Evolutionary conservation across 139 green algal genomes (phyloP).

Genomic region (Nannochloris sp.): DNA sequence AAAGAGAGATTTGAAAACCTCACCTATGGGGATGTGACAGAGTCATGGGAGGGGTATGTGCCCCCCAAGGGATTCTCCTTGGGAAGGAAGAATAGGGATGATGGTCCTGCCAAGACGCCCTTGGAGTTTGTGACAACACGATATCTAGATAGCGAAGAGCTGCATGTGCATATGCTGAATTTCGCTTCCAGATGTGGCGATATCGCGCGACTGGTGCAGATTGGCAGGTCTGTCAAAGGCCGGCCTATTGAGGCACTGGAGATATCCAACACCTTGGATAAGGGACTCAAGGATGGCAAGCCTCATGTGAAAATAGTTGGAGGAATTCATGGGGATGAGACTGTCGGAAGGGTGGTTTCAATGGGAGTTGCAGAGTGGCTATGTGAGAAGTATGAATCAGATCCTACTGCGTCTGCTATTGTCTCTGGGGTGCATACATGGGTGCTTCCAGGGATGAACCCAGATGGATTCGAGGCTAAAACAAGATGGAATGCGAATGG

Average conservation of each 20-base stretch:
- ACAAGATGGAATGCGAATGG: slow-evolving; percentile 37
- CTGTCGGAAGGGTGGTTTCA: slow-evolving; percentile 62
- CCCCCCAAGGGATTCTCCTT: too few relatives aligned
- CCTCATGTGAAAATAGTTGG: slow-evolving; percentile 61
- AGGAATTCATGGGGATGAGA: slow-evolving; percentile 87
- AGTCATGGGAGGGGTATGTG: too few relatives aligned
- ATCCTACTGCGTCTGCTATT: slow-evolving; percentile 29
- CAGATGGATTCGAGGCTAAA: slow-evolving; percentile 65
- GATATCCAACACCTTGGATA: slow-evolving; percentile 32
- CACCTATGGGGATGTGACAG: too few relatives aligned
- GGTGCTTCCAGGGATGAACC: slow-evolving; percentile 76
- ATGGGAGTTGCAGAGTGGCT: slow-evolving; percentile 70
- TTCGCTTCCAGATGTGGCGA: slow-evolving; percentile 1
- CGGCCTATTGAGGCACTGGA: slow-evolving; percentile 52
- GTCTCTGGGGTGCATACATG: slow-evolving; percentile 52
- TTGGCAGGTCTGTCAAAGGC: slow-evolving; percentile 4
- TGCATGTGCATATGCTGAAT: slow-evolving; percentile 2
- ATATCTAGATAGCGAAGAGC: slow-evolving; percentile 6
- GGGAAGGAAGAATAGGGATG: too few relatives aligned
- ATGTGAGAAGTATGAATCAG: slow-evolving; percentile 44
- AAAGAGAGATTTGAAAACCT: too few relatives aligned
- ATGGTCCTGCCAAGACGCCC: too few relatives aligned
- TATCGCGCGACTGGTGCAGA: slow-evolving; percentile 4
- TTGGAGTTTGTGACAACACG: background rate
- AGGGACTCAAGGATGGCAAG: slow-evolving; percentile 34